phyloP scores from a whole-genome alignment of 768 basidiomycete genomes.

The Macrolepiota fuliginosa region DNA sequence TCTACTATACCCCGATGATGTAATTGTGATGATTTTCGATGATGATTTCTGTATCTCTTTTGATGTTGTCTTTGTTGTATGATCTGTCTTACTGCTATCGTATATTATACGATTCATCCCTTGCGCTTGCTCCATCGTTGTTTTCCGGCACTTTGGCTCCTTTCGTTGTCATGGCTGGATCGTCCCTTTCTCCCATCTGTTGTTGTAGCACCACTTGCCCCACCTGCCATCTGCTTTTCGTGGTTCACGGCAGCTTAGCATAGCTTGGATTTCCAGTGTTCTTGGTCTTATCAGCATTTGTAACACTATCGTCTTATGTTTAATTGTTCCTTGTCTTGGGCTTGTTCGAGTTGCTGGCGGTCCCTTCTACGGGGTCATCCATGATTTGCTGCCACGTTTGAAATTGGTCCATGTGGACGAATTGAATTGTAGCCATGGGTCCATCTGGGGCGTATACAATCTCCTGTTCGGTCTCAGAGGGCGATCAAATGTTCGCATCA shows the following conservation, averaged over 20 bases:
- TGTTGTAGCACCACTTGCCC: not conserved
- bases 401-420: too few relatives aligned
- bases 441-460: too few relatives aligned
- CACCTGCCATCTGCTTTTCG: not conserved
- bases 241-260: not conserved
- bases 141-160: not conserved
- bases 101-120: not conserved
- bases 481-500: too few relatives aligned
- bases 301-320: not conserved
- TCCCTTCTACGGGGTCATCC: too few relatives aligned
- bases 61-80: not conserved
- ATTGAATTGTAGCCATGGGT: too few relatives aligned
- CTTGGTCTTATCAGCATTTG: not conserved
- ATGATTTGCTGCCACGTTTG: too few relatives aligned
- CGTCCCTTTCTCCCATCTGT: not conserved
- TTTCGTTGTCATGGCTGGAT: not conserved
- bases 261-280: not conserved
- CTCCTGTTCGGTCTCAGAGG: too few relatives aligned
- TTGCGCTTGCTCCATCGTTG: not conserved
- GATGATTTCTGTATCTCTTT: not conserved
- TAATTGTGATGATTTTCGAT: not conserved
- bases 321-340: not conserved
- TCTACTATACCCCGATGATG: conserved; percentile 38
- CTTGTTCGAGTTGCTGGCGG: too few relatives aligned
- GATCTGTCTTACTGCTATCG: not conserved